Percentiles rank a stretch among this genome's conserved stretches.
phyloP scores from a whole-genome alignment of 2,329 filamentous ascomycete genomes.

The Penicillium decumbens region DNA sequence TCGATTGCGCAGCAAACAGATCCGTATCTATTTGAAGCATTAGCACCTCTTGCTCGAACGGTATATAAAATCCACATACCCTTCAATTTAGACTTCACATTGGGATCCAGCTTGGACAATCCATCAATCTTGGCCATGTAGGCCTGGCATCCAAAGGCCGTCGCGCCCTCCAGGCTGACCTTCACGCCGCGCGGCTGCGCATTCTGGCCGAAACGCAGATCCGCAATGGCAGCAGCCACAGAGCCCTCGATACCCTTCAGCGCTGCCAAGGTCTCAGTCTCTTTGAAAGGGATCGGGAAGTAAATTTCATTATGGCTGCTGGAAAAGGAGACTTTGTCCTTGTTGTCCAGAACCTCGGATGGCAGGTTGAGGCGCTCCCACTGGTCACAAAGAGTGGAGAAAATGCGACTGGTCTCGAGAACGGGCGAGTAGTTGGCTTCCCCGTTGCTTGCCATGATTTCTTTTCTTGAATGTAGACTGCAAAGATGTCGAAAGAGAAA shows the following conservation, averaged over 20 bases:
- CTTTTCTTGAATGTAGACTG: not conserved
- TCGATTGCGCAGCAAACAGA: slow-evolving; percentile 64
- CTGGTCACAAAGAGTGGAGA: slow-evolving; percentile 34
- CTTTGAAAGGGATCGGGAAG: slow-evolving; percentile 48
- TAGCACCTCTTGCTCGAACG: not conserved
- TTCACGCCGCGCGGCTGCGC: slow-evolving; percentile 36
- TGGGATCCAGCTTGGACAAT: slow-evolving; percentile 36
- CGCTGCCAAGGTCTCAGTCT: slow-evolving; percentile 51
- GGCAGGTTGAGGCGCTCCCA: slow-evolving; percentile 33
- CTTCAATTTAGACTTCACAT: slow-evolving; percentile 38
- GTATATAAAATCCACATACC: slow-evolving; percentile 19
- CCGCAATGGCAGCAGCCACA: slow-evolving; percentile 56
- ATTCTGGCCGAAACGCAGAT: slow-evolving; percentile 48
- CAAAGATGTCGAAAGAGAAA: not conserved
- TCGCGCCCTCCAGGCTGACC: slow-evolving; percentile 38
- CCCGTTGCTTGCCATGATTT: slow-evolving; percentile 16
- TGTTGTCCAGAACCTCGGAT: slow-evolving; percentile 27
- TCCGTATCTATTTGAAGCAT: slow-evolving; percentile 58
- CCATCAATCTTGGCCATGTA: slow-evolving; percentile 43
- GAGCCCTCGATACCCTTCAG: slow-evolving; percentile 59
- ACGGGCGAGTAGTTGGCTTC: slow-evolving; percentile 31
- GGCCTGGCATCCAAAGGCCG: slow-evolving; percentile 40
- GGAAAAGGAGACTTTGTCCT: slow-evolving; percentile 36
- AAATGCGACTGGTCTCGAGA: slow-evolving; percentile 37
- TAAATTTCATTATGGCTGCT: slow-evolving; percentile 38